Evolutionary conservation across 768 basidiomycete species (phyloP).

Genomic region (Sistotremastrum suecicum): DNA sequence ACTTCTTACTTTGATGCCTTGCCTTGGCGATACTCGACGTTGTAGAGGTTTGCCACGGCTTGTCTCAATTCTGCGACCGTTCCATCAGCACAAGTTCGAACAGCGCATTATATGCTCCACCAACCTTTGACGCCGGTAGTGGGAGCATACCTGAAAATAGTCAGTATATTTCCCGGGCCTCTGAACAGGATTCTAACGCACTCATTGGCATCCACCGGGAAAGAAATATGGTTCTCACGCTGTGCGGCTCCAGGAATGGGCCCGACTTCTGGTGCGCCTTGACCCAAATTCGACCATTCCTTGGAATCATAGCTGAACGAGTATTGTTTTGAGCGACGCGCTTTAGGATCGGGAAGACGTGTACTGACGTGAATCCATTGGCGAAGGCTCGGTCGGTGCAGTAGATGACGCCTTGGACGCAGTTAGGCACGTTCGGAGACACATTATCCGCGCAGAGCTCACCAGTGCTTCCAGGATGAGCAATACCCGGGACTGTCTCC

Average conservation of each 20-base stretch:
- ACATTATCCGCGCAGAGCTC: slow-evolving; percentile 4
- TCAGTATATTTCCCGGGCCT: too few relatives aligned
- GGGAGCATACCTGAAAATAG: slow-evolving; percentile 47
- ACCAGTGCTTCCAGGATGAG: slow-evolving; percentile 52
- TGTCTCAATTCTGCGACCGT: slow-evolving; percentile 50
- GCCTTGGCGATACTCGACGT: slow-evolving; percentile 69
- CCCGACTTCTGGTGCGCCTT: slow-evolving; percentile 84
- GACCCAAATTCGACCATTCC: slow-evolving; percentile 84
- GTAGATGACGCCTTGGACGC: slow-evolving; percentile 43
- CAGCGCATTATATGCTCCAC: slow-evolving; percentile 4
- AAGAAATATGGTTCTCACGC: slow-evolving; percentile 47
- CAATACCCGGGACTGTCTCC: slow-evolving; percentile 80
- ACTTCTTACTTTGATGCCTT: slow-evolving; percentile 21
- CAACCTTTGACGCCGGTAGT: slow-evolving; percentile 81
- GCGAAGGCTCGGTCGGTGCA: slow-evolving; percentile 92
- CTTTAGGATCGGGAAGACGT: not conserved
- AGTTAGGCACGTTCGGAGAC: slow-evolving; percentile 15
- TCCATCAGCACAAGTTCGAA: not conserved
- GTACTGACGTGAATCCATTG: slow-evolving; percentile 56
- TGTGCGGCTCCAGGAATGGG: slow-evolving; percentile 61
- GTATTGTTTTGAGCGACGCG: not conserved
- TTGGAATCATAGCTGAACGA: slow-evolving; percentile 30
- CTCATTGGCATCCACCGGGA: slow-evolving; percentile 64
- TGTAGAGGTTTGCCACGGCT: slow-evolving; percentile 85
- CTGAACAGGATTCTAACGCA: too few relatives aligned